Percentiles rank a stretch among this genome's conserved stretches.
Conservation (phyloP, 2,329 filamentous ascomycete species). For the Aspergillus aculeatus region DNA sequence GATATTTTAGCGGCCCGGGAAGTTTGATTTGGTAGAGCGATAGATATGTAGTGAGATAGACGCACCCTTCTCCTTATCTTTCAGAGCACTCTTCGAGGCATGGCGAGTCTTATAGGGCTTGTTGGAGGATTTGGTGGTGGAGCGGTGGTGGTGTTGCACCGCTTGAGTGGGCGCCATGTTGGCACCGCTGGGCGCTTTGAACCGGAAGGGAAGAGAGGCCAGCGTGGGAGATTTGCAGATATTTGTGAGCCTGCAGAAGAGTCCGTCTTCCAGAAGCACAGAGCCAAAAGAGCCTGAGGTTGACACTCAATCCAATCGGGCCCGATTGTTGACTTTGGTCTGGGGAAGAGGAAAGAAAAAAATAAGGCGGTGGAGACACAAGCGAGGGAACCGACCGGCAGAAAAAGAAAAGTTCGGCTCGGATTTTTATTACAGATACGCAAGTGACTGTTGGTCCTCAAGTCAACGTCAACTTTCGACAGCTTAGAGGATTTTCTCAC, state of each 20-base stretch:
- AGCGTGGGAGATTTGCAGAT: slow-evolving; percentile 23
- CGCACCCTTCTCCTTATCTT: slow-evolving; percentile 79
- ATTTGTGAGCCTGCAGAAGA: slow-evolving; percentile 14
- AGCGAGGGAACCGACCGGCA: slow-evolving; percentile 11
- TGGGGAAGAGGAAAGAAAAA: slow-evolving; percentile 27
- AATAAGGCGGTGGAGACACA: slow-evolving; percentile 36
- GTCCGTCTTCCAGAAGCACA: slow-evolving; percentile 11
- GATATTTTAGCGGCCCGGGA: neutral
- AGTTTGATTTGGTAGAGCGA: neutral
- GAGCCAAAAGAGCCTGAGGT: slow-evolving; percentile 2
- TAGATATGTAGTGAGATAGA: neutral
- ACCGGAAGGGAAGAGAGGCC: slow-evolving; percentile 73
- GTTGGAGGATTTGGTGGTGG: slow-evolving; percentile 82
- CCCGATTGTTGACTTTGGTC: slow-evolving; percentile 10
- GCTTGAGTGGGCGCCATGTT: slow-evolving; percentile 71
- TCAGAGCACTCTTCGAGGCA: slow-evolving; percentile 81
- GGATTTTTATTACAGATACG: slow-evolving; percentile 3
- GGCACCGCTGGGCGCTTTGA: slow-evolving; percentile 66
- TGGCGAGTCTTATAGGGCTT: slow-evolving; percentile 93
- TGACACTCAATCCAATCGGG: neutral
- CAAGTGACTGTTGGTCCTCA: neutral
- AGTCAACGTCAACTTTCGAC: neutral
- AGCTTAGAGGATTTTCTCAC: neutral
- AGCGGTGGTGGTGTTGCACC: slow-evolving; percentile 73
- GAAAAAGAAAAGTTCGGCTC: slow-evolving; percentile 4